phyloP scores from a whole-genome alignment of 495 filamentous ascomycete genomes.

The Lophiotrema nucula region DNA sequence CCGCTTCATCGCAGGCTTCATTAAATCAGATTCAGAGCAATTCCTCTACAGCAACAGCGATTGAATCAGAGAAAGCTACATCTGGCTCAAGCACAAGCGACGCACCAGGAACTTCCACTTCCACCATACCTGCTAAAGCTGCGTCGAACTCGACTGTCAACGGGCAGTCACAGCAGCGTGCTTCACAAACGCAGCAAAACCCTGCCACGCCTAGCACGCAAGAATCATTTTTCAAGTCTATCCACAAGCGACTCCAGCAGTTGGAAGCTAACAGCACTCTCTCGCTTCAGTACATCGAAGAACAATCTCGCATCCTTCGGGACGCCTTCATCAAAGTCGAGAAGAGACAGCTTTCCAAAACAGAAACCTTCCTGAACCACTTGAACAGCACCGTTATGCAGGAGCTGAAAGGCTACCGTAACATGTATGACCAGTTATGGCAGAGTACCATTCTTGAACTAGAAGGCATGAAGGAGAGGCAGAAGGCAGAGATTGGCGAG shows the following conservation, averaged over 20 bases:
- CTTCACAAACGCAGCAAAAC: conserved; percentile 52
- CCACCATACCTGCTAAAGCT: not conserved
- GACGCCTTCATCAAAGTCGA: conserved; percentile 91
- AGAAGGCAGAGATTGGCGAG: conserved; percentile 74
- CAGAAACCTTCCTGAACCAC: conserved; percentile 73
- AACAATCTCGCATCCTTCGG: conserved; percentile 86
- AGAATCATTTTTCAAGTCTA: conserved; percentile 95
- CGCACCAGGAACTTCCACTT: conserved; percentile 1
- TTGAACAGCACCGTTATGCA: conserved; percentile 84
- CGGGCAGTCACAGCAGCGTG: conserved; percentile 18
- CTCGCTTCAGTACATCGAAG: conserved; percentile 93
- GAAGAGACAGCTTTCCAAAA: conserved; percentile 80
- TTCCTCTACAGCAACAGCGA: not conserved
- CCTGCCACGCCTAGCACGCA: conserved; percentile 78
- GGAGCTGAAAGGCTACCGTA: conserved; percentile 75
- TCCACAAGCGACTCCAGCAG: conserved; percentile 85
- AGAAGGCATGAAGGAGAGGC: conserved; percentile 78
- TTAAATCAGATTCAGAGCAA: not conserved
- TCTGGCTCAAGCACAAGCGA: not conserved
- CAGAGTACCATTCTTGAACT: conserved; percentile 90
- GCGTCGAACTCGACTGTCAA: conserved; percentile 10
- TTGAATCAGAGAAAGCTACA: not conserved
- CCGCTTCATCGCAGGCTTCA: not conserved
- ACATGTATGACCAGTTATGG: conserved; percentile 95
- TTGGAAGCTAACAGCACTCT: conserved; percentile 91